Evolutionary conservation across 2,329 filamentous ascomycete species (phyloP), one percentile per base, ranked within the genome.

Genomic region (Colletotrichum cordylinicola): DNA sequence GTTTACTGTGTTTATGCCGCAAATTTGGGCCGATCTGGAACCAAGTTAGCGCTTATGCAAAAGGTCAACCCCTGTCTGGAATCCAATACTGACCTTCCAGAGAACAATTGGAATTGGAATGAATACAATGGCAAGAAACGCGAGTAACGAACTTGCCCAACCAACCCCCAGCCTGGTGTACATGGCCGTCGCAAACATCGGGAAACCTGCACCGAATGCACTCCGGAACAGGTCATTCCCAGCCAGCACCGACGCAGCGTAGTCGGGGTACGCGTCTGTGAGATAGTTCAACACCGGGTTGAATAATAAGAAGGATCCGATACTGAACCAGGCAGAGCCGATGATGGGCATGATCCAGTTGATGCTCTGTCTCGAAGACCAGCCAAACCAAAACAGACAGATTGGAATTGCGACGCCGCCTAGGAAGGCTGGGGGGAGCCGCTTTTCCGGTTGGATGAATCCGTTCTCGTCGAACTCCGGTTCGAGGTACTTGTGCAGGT

Each of bases 301-400:
- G 68, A 78, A 76, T 6, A 79, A 70, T n/a, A 74, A n/a, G 61
- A 83, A 88, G 80, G 85, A 89, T 85, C 90, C 90, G 77, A 87
- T 86, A 48, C 89, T 90, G 81, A 92, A 92, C 72, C 91, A 84
- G 7, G 81, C 84, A 71, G 87, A 90, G 27, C 88, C 90, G 80
- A 92, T 89, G 72, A 91, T 89, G 13, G 90, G 89, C 33, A 88
- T 87, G 74, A 91, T 89, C 88, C 88, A 93, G 84, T 92, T 89
- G 72, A 94, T 89, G 74, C 82, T 86, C 24, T 88, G 81, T 81
- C 90, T 93, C 10, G 91, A 91, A 10, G 93, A 94, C 92, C 93
- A 94, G 7, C 89, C 92, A 82, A 94, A 94, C 79, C 93, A 91
- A 81, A 95, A 94, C 0, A 95, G 82, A 12, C 92, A 92, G 75